Evolutionary conservation across 2,329 filamentous ascomycete genomes (phyloP), one percentile per base, ranked within the genome.

Genomic region (Didymosphaeria variabile): DNA sequence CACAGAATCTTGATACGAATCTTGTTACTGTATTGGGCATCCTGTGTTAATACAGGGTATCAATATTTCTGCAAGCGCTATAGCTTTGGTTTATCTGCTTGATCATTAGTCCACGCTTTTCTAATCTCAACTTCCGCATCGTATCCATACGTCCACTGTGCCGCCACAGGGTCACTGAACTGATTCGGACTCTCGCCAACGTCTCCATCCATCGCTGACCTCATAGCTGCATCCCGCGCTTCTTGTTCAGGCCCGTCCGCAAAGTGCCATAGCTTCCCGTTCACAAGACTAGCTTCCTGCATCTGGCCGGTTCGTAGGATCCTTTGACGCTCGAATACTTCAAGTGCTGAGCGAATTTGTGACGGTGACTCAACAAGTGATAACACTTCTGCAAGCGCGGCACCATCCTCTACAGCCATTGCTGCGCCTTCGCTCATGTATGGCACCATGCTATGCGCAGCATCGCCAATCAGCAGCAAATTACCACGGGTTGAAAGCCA

Each of bases 401-500:
- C 87, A 0, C 87, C 88, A 56, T 91, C 89, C 68, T 91, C 89
- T 0, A 91, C 79, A 0, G 86, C 85, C 1, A 84, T 87, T 69
- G 90, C 90, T 17, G 89, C 89, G 0, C 89, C 66, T 32, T 66
- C 54, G 8, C 58, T 59, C 66, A 69, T 67, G 58, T 68, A 72
- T 1, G 67, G 68, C 10, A 72, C 56, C 65, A 69, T 69, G 5
- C 66, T 45, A 47, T 71, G 69, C 9, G 67, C 66, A 6, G 69
- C 69, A 51, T 71, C 69, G 13, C 67, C 67, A 5, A 71, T 44
- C 2, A 70, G 60, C 5, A 68, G n/a, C 3, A 71, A 29, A 19
- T 70, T 67, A 15, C 42, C 38, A 15, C 53, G 58, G 0, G 59
- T 34, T 9, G 58, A 60, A 17, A 69, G 45, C 68, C 70, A 72